Evolutionary conservation across 2,329 filamentous ascomycete genomes (phyloP), one percentile per base, ranked within the genome.

Genomic region (Aureobasidium uvarum): DNA sequence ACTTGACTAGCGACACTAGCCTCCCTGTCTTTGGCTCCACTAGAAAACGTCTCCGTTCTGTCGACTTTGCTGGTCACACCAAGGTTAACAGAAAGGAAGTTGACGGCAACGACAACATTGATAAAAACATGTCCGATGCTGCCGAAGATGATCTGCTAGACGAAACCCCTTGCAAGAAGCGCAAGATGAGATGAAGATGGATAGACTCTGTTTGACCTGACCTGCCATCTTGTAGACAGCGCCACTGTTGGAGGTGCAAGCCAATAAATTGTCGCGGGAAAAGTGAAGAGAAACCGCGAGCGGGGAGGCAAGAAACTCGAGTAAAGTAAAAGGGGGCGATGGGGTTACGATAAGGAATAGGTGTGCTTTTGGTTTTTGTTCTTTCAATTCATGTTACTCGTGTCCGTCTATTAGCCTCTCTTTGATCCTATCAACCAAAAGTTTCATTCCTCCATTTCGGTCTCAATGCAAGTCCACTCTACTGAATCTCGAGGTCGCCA

Each of bases 401-500:
- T 36, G 3, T 36, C 33, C 33, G 33, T 36, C 33, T 36, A 36
- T 25, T 25, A 25, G 25, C 25, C 33, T 8, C 33, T 36, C 33
- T 36, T 13, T 11, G 3, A 3, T 36, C 10, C 33, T 36, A 11
- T 13, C 11, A 13, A 36, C 43, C 43, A 46, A 46, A 25, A 5
- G 43, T 2, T 1, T 46, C 20, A 14, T 6, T 46, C 14, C 13
- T 5, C 43, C 43, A 46, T 46, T 25, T 25, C 11, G 43, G 43
- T 14, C 43, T 46, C 43, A 46, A 23, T 13, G 20, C 20, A 5
- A 46, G 43, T 46, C 43, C 25, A 51, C 23, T 48, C 11, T 48
- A 78, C 41, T 75, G 66, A 50, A 90, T 75, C 71, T 80, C 82
- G 65, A 88, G 84, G 67, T 91, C 82, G 0, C 89, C 89, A 69